phyloP scores from a whole-genome alignment of 495 filamentous ascomycete genomes.

The Cercophora scortea region DNA sequence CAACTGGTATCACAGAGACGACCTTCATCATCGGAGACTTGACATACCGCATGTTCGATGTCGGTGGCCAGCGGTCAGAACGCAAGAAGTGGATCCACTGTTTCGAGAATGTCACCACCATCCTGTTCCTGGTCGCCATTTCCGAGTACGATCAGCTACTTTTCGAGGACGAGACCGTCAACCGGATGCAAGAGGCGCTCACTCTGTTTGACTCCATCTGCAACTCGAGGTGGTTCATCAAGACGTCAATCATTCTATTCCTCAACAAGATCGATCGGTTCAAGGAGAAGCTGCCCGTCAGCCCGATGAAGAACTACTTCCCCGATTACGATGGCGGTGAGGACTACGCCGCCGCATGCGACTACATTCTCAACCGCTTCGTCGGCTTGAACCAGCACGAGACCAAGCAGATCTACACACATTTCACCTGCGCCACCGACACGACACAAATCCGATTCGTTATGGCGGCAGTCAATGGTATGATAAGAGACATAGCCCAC shows the following conservation, averaged over 20 bases:
- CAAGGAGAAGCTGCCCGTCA: slow-evolving; percentile 98
- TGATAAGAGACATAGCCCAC: slow-evolving; percentile 17
- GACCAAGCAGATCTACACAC: slow-evolving; percentile 99
- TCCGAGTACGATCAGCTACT: slow-evolving; percentile 98
- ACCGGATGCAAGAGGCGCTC: slow-evolving; percentile 98
- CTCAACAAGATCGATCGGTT: slow-evolving; percentile 99
- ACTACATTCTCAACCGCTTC: slow-evolving; percentile 96
- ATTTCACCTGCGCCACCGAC: slow-evolving; percentile 98
- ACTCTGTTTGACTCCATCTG: slow-evolving; percentile 99
- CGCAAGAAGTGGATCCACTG: slow-evolving; percentile 99
- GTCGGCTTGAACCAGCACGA: slow-evolving; percentile 96
- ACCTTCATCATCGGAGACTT: slow-evolving; percentile 97
- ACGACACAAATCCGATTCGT: slow-evolving; percentile 98
- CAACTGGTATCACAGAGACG: slow-evolving; percentile 98
- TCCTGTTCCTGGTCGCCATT: slow-evolving; percentile 97
- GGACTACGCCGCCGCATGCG: slow-evolving; percentile 87
- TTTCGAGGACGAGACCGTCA: slow-evolving; percentile 90
- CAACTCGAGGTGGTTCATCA: slow-evolving; percentile 99
- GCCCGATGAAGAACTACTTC: slow-evolving; percentile 99
- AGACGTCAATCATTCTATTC: slow-evolving; percentile 98
- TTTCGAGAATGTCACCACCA: slow-evolving; percentile 98
- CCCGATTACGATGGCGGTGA: slow-evolving; percentile 95
- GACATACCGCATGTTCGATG: slow-evolving; percentile 99
- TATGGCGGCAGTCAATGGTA: slow-evolving; percentile 99
- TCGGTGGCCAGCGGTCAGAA: slow-evolving; percentile 96